phyloP scores from a whole-genome alignment of 805 yeast species.

The Candida dendrica region DNA sequence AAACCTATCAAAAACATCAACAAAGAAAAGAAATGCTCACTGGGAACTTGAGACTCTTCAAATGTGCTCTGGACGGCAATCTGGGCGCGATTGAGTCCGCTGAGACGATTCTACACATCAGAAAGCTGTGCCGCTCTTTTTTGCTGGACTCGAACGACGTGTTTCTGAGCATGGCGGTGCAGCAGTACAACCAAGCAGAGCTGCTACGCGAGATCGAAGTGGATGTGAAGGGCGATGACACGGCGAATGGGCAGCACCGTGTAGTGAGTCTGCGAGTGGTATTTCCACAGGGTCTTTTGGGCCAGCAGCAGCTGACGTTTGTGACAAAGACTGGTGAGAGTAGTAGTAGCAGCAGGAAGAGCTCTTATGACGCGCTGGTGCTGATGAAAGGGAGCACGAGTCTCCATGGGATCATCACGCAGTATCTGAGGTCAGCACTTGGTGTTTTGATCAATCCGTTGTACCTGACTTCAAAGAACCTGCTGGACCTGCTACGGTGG shows the following conservation, averaged over 20 bases:
- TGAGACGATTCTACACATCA: no score
- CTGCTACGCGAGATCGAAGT: background rate
- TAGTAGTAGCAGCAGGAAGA: background rate
- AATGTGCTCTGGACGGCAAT: conserved; percentile 10
- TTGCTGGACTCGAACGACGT: background rate
- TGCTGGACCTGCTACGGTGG: conserved; percentile 20
- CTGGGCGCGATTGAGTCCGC: no score
- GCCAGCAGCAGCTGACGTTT: background rate
- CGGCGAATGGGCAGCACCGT: background rate
- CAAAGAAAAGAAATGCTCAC: conserved; percentile 10
- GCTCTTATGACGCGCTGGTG: background rate
- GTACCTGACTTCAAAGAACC: conserved; percentile 15
- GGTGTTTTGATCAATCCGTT: conserved; percentile 21
- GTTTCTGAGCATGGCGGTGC: background rate
- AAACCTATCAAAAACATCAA: no score
- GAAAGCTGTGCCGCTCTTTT: no score
- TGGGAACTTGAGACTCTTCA: conserved; percentile 11
- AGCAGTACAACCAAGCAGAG: background rate
- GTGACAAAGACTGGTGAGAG: background rate
- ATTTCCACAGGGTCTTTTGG: background rate
- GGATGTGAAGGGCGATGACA: background rate
- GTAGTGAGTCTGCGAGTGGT: background rate
- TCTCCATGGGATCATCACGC: background rate
- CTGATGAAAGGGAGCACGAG: background rate
- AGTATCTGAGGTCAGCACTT: background rate